Evolutionary conservation across 768 basidiomycete genomes (phyloP).

Genomic region (Podaxis sp.): DNA sequence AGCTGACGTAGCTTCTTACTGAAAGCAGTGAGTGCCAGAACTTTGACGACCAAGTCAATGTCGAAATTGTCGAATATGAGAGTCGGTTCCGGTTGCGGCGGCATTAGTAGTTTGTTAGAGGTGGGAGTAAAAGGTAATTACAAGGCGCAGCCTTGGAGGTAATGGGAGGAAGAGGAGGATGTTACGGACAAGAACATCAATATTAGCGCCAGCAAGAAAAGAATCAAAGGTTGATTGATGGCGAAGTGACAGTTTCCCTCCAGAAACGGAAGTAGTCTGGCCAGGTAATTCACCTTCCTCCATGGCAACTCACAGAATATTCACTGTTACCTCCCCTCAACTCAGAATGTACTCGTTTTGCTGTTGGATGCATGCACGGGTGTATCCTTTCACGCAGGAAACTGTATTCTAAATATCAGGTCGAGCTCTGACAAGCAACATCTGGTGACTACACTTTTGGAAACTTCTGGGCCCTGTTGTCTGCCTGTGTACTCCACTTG

Average conservation of each 20-base stretch:
- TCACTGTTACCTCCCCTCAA: too few relatives aligned
- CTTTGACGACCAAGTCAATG: conserved; percentile 75
- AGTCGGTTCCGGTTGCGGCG: conserved; percentile 30
- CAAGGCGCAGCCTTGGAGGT: conserved; percentile 27
- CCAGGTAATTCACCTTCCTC: neutral
- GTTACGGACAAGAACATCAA: neutral
- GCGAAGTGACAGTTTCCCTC: neutral
- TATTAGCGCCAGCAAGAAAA: neutral
- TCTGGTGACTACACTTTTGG: too few relatives aligned
- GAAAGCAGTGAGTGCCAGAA: conserved; percentile 73
- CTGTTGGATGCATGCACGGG: too few relatives aligned
- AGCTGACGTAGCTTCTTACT: conserved; percentile 43
- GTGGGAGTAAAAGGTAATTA: neutral
- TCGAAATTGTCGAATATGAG: conserved; percentile 69
- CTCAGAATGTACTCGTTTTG: too few relatives aligned
- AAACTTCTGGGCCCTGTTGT: too few relatives aligned
- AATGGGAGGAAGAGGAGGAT: neutral
- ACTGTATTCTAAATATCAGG: too few relatives aligned
- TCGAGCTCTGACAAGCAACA: too few relatives aligned
- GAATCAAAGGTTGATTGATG: conserved; percentile 4
- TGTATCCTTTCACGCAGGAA: too few relatives aligned
- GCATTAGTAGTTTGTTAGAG: conserved; percentile 22
- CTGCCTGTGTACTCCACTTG: too few relatives aligned
- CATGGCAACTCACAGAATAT: neutral
- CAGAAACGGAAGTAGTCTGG: neutral